Evolutionary conservation across 1,139 yeast species (phyloP), one percentile per base, ranked within the genome.

Genomic region (Sugiyamaella pinicola): DNA sequence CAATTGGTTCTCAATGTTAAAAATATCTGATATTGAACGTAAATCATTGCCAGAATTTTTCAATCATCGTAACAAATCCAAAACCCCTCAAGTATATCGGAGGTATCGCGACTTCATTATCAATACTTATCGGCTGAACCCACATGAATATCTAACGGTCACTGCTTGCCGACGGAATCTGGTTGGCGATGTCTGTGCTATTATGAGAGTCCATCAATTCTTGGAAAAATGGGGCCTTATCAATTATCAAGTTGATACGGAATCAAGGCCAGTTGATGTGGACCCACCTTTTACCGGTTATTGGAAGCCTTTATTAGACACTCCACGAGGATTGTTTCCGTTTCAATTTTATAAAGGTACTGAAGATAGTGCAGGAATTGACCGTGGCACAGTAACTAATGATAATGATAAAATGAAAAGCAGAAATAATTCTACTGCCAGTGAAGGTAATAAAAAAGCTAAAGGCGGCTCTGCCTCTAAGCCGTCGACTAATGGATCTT

Each of bases 171-270:
- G 98, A 69, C 82, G 99, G 65, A 93, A 91, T 65, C 78, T 95
- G 58, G 95, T 90, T 19, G 99, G 99, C 39, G 99, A 95, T 74
- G 98, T 91, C 9, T 96, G 97, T 17, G 85, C 96, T 1, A 79
- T 95, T 56, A 83, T 93, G 81, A 80, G 99, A 59, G 82, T 93
- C 9, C 97, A 90, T 68, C 81, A 88, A 58, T 93, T 95, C 66
- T 76, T 95, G 59, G 91, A 83, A 66, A 88, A 87, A 69, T 95
- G 99, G 99, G 99, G 99, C 0, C 75, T 95, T 55, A 89, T 95
- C 53, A 95, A 95, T 69, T 95, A 95, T 67, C 99, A 93, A 70
- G 96, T 86, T 46, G 91, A 84, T 66, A 77, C 80, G 0, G 89
- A 84, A 60, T 78, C 85, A 55, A 80, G 87, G 57, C 93, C 95